Base-by-base conservation (phyloP, 768 basidiomycete species). In the Pholiota molesta region DNA sequence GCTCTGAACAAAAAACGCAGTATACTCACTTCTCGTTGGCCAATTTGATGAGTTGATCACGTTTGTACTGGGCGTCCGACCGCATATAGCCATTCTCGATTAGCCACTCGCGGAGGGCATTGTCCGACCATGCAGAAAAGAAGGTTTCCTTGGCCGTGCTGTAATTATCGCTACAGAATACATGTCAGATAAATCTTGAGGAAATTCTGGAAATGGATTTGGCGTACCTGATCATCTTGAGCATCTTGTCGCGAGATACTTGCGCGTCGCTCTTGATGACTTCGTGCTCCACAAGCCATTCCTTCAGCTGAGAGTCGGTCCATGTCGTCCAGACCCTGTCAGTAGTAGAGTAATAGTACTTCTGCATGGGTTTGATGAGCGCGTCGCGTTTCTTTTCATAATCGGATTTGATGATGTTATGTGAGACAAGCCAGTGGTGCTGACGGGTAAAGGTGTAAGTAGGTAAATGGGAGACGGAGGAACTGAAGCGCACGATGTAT, bases 361-460 rank as follows among this genome's bases (percentile, higher is more conserved):
- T 77, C 61, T 86, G 79, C 91, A 97, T 93, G 53, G 87, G 73
- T 17, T 78, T 80, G 40, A 86, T 65, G 35, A 95, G 83, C 57
- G 82, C 79, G 59, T 87, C 87, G 62, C 87, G 85, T n/a, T 83
- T 83, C 72, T 68, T 87, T 74, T 81, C 72, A 10, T 66, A 68
- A 26, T 78, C 75, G 33, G 83, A 75, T 52, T 89, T 82, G 68
- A 95, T 78, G 65, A 97, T 75, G 61, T 88, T 84, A 72, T 95
- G 94, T 9, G 83, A 75, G 14, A 92, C 77, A 51, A 97, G 89
- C 95, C 96, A 98, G 60, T 89, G 79, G 59, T 88, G 87, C 91
- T 93, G 62, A n/a, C 44, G 5, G 2, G 23, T 40, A 54, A 11
- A 23, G 55, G 37, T 11, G 37, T 23, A 4, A 55, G 26, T 13